A percentile compares a stretch with the other conserved stretches of the same genome.
Evolutionary conservation across 2,329 filamentous ascomycete species (phyloP).

Genomic region (Chrysoporthe austroafricana): DNA sequence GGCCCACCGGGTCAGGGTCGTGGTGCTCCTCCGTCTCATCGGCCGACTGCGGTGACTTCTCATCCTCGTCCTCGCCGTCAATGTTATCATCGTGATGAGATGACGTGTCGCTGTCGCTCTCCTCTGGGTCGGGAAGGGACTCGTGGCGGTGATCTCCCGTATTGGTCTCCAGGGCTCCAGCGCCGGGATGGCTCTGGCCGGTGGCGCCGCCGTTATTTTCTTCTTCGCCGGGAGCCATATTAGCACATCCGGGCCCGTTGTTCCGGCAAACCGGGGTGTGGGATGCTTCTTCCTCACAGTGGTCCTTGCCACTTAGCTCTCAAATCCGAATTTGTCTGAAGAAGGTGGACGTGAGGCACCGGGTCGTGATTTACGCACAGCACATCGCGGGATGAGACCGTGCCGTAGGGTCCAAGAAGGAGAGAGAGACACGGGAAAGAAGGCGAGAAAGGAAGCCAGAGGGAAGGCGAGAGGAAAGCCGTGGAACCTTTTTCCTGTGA

Average conservation of each 20-base stretch:
- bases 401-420: neutral
- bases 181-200: neutral
- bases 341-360: neutral
- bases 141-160: neutral
- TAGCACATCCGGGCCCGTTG: slow-evolving; percentile 1
- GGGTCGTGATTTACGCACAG: neutral
- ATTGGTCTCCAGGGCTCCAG: neutral
- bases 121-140: neutral
- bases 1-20: slow-evolving; percentile 23
- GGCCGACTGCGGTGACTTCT: slow-evolving; percentile 9
- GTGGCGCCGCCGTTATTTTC: slow-evolving; percentile 15
- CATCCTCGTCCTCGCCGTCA: slow-evolving; percentile 11
- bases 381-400: neutral
- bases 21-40: slow-evolving; percentile 27
- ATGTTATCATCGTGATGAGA: slow-evolving; percentile 16
- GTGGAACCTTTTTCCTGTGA: neutral
- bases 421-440: neutral
- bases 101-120: slow-evolving; percentile 10
- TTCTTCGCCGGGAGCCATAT: slow-evolving; percentile 22
- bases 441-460: neutral
- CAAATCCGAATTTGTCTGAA: neutral
- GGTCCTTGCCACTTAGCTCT: neutral
- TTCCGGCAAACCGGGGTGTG: neutral
- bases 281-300: neutral
- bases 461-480: neutral